Evolutionary conservation across 2,329 filamentous ascomycete species (phyloP), one percentile per base, ranked within the genome.

Genomic region (Fusarium brevicatenulatum): DNA sequence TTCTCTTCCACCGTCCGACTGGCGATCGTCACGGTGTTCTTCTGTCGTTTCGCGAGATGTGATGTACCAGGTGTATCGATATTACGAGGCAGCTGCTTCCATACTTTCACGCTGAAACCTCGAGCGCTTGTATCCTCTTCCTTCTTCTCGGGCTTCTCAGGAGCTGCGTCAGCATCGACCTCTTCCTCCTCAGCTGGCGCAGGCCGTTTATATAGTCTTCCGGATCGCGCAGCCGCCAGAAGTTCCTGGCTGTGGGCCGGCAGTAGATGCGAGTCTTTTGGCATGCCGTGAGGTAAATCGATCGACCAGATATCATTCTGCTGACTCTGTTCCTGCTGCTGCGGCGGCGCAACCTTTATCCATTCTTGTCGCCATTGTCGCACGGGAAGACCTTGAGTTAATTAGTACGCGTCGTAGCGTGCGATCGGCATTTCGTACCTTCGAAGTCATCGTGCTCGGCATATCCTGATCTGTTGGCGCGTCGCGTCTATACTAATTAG

Each of bases 351-450:
- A 78, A 95, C 85, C 46, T 85, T 91, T 63, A 94, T 88, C 82
- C 85, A 86, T 66, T 92, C 90, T 72, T 93, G 91, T 63, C 93
- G 91, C 92, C 95, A 98, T 88, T 97, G 94, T 78, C 95, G 92
- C 65, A 98, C 92, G 21, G 95, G 95, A 16, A 98, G 88, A 67
- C 95, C 94, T 74, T 68, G 87, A 89, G 85, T 39, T 55, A 30
- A 47, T 81, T 61, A 81, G 74, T 62, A 71, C 46, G 36, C 55
- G 63, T 58, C 43, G 30, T 32, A 12, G 44, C 15, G 13, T 16
- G 60, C 52, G 43, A 53, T 55, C 18, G n/a, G 37, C 25, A 43
- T 40, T 63, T 53, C 76, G 66, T 80, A 87, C 86, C 88, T 82
- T 91, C 89, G 63, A 90, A 90, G 71, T 90, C 88, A 77, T 91